Percentiles rank a stretch among this genome's conserved stretches.
phyloP scores from a whole-genome alignment of 768 basidiomycete genomes.

The Podaxis carcinomalis region DNA sequence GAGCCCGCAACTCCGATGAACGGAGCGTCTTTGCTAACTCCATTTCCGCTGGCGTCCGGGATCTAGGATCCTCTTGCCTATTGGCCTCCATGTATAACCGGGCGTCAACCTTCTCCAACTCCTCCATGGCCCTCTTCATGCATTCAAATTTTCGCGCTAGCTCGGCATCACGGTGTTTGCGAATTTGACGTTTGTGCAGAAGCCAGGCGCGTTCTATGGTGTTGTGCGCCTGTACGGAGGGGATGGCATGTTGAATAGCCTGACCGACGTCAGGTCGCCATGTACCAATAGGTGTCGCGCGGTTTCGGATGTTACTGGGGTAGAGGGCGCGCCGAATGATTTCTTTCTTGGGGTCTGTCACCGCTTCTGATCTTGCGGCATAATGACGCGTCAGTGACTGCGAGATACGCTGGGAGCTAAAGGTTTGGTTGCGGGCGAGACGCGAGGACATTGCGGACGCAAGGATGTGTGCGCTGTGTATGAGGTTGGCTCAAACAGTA shows the following conservation, averaged over 20 bases:
- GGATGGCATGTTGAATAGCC: constrained; percentile 79
- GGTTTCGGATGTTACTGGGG: constrained; percentile 68
- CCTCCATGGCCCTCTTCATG: constrained; percentile 85
- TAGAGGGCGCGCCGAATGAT: constrained; percentile 78
- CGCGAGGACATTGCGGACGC: not conserved
- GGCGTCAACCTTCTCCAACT: constrained; percentile 58
- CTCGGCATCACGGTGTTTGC: constrained; percentile 66
- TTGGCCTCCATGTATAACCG: constrained; percentile 68
- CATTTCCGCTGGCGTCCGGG: constrained; percentile 50
- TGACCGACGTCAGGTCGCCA: constrained; percentile 80
- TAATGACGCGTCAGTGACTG: constrained; percentile 24
- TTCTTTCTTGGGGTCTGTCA: constrained; percentile 60
- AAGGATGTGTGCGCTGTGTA: not conserved
- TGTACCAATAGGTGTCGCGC: constrained; percentile 71
- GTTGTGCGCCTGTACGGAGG: constrained; percentile 84
- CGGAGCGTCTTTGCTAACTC: constrained; percentile 59
- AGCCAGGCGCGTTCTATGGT: constrained; percentile 92
- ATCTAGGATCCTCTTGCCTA: constrained; percentile 69
- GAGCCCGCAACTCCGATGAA: constrained; percentile 59
- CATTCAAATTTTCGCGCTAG: constrained; percentile 71
- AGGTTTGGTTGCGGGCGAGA: not conserved
- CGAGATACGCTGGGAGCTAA: not conserved
- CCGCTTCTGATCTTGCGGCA: constrained; percentile 36
- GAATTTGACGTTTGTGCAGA: constrained; percentile 70
- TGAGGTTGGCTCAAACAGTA: not conserved